Conservation (phyloP, 2,329 filamentous ascomycete species). For the Venturia oleaginea region DNA sequence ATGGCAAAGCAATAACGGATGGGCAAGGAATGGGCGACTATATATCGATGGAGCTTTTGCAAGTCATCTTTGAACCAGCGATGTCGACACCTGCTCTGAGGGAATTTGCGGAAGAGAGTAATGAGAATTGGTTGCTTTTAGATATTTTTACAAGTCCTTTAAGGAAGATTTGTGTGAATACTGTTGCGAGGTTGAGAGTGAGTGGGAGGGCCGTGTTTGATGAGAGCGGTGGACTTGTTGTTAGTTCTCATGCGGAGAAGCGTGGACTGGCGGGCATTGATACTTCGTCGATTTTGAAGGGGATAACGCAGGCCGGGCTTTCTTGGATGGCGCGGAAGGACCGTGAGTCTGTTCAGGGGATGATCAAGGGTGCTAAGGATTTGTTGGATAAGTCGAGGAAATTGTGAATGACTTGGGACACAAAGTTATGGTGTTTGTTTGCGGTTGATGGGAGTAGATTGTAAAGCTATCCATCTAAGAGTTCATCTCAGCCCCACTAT, state of each 20-base stretch:
- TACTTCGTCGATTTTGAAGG: background rate
- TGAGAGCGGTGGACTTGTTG: background rate
- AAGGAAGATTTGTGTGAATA: background rate
- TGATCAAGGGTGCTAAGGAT: background rate
- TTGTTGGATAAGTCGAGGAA: background rate
- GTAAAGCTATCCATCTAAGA: no score
- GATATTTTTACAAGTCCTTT: background rate
- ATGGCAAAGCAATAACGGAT: background rate
- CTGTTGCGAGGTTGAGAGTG: background rate
- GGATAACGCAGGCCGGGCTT: background rate
- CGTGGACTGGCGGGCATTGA: background rate
- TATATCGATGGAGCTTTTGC: background rate
- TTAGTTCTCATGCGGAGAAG: background rate
- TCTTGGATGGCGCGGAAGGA: background rate
- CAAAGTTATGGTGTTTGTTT: no score
- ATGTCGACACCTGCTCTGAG: background rate
- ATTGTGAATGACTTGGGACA: no score
- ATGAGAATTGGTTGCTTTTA: background rate
- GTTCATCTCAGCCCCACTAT: background rate
- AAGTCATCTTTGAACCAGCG: background rate
- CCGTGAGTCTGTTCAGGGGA: background rate
- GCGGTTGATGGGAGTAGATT: no score
- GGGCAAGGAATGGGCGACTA: background rate
- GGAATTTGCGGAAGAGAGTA: background rate
- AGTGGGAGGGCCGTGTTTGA: background rate